A percentile compares a stretch with the other conserved stretches of the same genome.
Conservation (phyloP, 139 green algal species). For the Chlorella vulgaris region DNA sequence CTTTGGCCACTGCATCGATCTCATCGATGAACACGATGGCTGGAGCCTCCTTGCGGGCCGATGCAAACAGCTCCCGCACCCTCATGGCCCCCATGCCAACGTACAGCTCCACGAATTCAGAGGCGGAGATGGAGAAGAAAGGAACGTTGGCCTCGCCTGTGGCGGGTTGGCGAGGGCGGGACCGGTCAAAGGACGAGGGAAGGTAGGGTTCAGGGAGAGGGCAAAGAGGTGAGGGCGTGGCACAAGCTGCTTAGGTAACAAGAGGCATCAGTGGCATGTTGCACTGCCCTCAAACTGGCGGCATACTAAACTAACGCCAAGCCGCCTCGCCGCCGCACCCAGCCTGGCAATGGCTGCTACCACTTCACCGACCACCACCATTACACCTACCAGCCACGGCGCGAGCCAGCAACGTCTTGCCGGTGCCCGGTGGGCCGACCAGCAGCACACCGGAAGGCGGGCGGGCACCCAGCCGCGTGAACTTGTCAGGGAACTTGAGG, state of each 20-base stretch:
- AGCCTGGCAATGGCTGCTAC: too few species aligned
- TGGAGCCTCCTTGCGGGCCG: conserved; percentile 77
- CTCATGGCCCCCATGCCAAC: conserved; percentile 91
- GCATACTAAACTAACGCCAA: too few species aligned
- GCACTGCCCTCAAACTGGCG: too few species aligned
- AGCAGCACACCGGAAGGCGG: conserved; percentile 91
- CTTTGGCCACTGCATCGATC: conserved; percentile 83
- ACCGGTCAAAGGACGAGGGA: neutral
- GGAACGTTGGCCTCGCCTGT: conserved; percentile 67
- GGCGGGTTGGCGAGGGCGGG: neutral
- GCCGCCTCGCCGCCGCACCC: too few species aligned
- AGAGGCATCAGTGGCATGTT: too few species aligned
- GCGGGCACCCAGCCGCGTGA: conserved; percentile 72
- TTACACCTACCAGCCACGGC: conserved; percentile 66
- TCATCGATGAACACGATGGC: conserved; percentile 96
- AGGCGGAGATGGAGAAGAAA: conserved; percentile 85
- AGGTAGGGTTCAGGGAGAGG: neutral
- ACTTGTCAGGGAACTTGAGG: conserved; percentile 74
- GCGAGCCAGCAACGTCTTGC: conserved; percentile 97
- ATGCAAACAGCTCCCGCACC: conserved; percentile 82
- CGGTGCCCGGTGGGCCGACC: conserved; percentile 96
- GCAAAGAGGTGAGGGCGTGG: neutral
- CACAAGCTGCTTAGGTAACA: too few species aligned
- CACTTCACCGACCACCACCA: conserved; percentile 68
- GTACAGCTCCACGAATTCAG: conserved; percentile 94